Evolutionary conservation across 169 alveolate genomes (phyloP).

Genomic region (Cryptosporidium ubiquitum): DNA sequence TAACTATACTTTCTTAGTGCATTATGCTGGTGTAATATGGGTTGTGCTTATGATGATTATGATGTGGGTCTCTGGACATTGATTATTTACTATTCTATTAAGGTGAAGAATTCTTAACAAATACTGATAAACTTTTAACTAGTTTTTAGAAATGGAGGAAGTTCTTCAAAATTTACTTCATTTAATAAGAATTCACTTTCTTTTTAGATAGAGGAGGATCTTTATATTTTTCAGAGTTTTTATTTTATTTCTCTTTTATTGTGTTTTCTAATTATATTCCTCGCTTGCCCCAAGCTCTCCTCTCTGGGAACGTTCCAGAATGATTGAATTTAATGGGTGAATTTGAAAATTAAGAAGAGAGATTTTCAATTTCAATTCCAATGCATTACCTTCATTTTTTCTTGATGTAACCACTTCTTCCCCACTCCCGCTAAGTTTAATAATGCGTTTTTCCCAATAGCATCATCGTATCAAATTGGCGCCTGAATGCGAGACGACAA

Average conservation of each 20-base stretch:
- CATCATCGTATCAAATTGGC: not conserved
- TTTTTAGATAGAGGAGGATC: conserved; percentile 6
- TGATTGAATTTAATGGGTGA: too few relatives aligned
- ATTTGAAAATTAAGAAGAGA: too few relatives aligned
- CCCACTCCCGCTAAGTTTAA: not conserved
- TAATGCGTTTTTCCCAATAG: not conserved
- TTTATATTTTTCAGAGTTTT: conserved; percentile 11
- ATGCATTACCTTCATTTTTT: not conserved
- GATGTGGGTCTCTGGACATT: not conserved
- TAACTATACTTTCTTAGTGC: not conserved
- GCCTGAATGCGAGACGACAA: conserved; percentile 9
- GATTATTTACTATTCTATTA: not conserved
- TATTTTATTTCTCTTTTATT: not conserved
- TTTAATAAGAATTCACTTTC: not conserved
- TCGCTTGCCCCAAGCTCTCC: too few relatives aligned
- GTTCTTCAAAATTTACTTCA: not conserved
- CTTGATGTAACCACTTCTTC: not conserved
- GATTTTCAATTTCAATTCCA: not conserved
- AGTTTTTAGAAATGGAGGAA: not conserved
- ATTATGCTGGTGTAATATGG: not conserved
- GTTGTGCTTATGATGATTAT: not conserved
- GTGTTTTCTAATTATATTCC: too few relatives aligned
- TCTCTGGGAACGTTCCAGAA: too few relatives aligned
- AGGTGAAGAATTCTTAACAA: not conserved
- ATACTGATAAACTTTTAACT: not conserved